Conservation (phyloP, 164 flowering plant genomes). For the Cinnamomum chago region DNA sequence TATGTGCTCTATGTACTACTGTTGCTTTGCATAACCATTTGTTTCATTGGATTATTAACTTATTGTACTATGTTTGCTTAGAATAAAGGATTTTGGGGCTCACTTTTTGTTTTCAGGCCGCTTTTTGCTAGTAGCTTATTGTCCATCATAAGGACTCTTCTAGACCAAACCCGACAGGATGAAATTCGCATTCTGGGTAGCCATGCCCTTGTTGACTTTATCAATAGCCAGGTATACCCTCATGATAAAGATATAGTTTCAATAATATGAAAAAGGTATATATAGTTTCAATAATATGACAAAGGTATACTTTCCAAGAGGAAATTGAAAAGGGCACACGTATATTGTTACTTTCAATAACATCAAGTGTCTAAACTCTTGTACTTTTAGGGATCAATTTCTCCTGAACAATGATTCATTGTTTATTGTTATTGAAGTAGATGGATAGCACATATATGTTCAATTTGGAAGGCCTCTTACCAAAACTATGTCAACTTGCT, state of each 20-base stretch:
- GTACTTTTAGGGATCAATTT: not conserved
- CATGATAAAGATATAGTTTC: not conserved
- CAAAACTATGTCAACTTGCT: constrained; percentile 77
- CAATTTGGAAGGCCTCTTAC: constrained; percentile 86
- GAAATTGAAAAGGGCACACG: too few relatives aligned
- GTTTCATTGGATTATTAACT: not conserved
- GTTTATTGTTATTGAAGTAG: constrained; percentile 29
- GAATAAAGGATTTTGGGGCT: not conserved
- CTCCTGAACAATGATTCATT: constrained; percentile 6
- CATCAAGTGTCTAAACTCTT: not conserved
- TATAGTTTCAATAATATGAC: too few relatives aligned
- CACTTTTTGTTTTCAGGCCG: constrained; percentile 53
- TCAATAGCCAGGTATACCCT: constrained; percentile 64
- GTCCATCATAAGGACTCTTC: constrained; percentile 55
- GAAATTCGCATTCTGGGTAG: constrained; percentile 74
- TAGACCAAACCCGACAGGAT: constrained; percentile 69
- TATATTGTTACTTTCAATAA: too few relatives aligned
- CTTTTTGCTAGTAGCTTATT: constrained; percentile 74
- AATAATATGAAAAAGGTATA: too few relatives aligned
- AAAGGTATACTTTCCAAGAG: too few relatives aligned
- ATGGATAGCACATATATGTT: constrained; percentile 77
- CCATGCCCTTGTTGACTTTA: constrained; percentile 65
- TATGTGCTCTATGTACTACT: not conserved
- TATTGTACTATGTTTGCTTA: not conserved
- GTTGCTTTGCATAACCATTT: not conserved